A percentile compares a stretch with the other conserved stretches of the same genome.
These are phyloP conservation scores for Yamadazyma philogaea DNA, from an alignment of 805 yeast genomes.

Conservation along the genomic window DNA sequence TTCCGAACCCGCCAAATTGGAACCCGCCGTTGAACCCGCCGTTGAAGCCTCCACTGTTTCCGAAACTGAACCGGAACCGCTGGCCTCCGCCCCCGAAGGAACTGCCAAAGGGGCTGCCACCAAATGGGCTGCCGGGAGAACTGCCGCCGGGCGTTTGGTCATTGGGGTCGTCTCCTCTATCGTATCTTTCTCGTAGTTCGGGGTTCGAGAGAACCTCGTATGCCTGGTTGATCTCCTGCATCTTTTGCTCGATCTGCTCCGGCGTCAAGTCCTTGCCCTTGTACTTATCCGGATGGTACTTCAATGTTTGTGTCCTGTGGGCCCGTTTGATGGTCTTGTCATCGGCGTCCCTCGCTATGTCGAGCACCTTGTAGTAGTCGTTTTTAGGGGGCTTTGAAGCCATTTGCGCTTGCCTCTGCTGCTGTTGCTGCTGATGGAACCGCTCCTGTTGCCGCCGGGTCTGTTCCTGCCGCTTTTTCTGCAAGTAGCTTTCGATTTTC, in stretches of 20 bases:
- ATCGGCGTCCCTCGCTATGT: conserved; percentile 62
- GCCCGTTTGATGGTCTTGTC: conserved; percentile 75
- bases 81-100: conserved; percentile 13
- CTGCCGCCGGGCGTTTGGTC: conserved; percentile 26
- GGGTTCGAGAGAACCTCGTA: conserved; percentile 78
- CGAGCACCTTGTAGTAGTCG: conserved; percentile 80
- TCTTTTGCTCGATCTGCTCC: conserved; percentile 72
- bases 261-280: conserved; percentile 60
- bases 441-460: conserved; percentile 35
- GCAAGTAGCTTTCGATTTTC: conserved; percentile 26
- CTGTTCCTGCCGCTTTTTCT: conserved; percentile 31
- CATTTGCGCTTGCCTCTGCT: conserved; percentile 39
- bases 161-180: conserved; percentile 56
- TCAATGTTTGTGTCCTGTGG: conserved; percentile 71
- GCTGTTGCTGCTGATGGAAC: conserved; percentile 41
- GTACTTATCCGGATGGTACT: conserved; percentile 91
- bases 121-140: conserved; percentile 2
- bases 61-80: conserved; percentile 15
- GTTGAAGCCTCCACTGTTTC: conserved; percentile 3
- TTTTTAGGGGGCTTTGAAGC: conserved; percentile 37
- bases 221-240: conserved; percentile 92
- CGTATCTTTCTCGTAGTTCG: conserved; percentile 63
- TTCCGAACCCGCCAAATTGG: conserved; percentile 12
- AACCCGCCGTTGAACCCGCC: conserved; percentile 9
- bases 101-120: conserved; percentile 7